Base-by-base conservation (phyloP, 208 protist genomes). In the Crithidia acanthocephali region DNA sequence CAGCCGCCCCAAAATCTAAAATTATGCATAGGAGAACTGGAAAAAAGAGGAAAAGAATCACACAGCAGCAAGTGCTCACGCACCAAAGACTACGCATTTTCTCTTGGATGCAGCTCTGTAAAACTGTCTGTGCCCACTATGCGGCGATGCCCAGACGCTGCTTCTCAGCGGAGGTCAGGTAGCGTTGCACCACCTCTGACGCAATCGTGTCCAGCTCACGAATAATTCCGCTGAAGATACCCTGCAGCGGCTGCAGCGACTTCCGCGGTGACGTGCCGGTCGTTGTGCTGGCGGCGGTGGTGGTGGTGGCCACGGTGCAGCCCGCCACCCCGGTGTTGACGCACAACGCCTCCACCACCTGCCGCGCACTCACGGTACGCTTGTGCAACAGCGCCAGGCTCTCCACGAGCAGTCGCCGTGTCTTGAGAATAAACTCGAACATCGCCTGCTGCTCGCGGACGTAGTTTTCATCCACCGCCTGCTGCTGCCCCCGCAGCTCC, bases 351-450 rank as follows among this genome's bases (percentile, higher is more conserved):
- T 91, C 87, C 22, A 92, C 72, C 40, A 91, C 85, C 73, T 92
- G 86, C 23, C 75, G 76, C 30, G 83, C 87, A 64, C 84, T 92
- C 10, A 77, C 58, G 16, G 80, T 85, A 6, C 87, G 76, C 67
- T 83, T 81, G 13, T 83, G 59, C 52, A 95, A 76, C 52, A 90
- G 20, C 35, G 68, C 83, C 5, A 95, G 62, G 55, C 83, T 79
- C 60, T 93, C 85, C n/a, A 89, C 87, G 0, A 95, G 77, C 22
- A 80, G 63, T 2, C 81, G 76, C 4, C 90, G 83, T 50, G 90
- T 95, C 52, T 83, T 81, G 44, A 95, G 76, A 66, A 95, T 92
- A 62, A 95, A 95, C 71, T 95, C 90, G 68, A 95, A 93, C 33
- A 89, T 78, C 6, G 68, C 70, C 58, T 81, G 81, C 57, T 92